Conservation (phyloP, 1,139 yeast species). For the Kodamaea fungicola region DNA sequence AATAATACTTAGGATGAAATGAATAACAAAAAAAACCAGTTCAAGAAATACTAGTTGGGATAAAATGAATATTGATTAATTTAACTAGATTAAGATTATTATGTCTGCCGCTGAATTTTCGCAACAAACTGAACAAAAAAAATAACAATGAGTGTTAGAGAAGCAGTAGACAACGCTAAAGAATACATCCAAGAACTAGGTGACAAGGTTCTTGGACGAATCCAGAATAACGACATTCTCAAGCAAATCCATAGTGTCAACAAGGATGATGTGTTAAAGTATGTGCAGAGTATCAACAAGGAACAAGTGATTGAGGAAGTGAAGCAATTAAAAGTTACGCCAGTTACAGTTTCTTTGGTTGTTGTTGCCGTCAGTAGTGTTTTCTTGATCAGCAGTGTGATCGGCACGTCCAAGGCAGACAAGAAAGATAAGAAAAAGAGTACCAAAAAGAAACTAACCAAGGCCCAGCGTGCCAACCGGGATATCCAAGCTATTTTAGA, state of each 20-base stretch:
- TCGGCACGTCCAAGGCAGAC: conserved; percentile 5
- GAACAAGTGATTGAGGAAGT: conserved; percentile 32
- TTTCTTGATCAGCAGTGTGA: conserved; percentile 15
- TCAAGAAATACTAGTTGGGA: too few relatives aligned
- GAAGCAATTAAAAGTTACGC: conserved; percentile 26
- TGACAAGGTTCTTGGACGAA: neutral
- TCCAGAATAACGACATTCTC: neutral
- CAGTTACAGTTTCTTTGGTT: conserved; percentile 33
- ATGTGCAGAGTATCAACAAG: conserved; percentile 6
- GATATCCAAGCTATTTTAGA: conserved; percentile 42
- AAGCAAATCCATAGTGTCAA: neutral
- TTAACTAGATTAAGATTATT: too few relatives aligned
- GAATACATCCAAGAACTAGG: conserved; percentile 2
- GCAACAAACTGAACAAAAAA: conserved; percentile 2
- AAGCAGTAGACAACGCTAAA: conserved; percentile 6
- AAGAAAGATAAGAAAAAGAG: conserved; percentile 18
- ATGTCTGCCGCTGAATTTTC: too few relatives aligned
- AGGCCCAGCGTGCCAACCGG: conserved; percentile 43
- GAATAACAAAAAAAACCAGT: too few relatives aligned
- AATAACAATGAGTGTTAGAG: conserved; percentile 7
- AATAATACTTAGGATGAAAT: too few relatives aligned
- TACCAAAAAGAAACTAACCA: conserved; percentile 37
- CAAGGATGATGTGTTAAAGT: conserved; percentile 4
- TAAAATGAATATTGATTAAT: too few relatives aligned
- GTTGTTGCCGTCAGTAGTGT: conserved; percentile 31